Base-by-base conservation (phyloP, 371 early-diverging fungal genomes). In the Apophysomyces sp. region DNA sequence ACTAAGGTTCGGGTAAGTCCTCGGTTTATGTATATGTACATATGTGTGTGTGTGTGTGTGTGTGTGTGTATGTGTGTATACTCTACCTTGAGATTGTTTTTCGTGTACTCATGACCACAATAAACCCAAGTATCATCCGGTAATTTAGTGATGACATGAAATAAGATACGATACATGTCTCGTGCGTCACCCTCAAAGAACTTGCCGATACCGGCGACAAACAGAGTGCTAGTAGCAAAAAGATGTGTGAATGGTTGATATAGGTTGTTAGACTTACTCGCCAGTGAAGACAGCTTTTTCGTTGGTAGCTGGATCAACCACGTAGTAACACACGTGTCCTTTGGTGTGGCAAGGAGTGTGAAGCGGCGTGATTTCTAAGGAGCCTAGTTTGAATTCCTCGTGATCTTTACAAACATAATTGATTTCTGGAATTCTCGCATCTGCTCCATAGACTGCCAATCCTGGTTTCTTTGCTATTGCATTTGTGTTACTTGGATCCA, bases 131-230 rank as follows among this genome's bases (percentile, higher is more conserved):
- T 98, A 40, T 93, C 93, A 32, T 82, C 81, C 0, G 96, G 97
- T 55, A 98, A 73, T 30, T 76, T 76, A 0, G 84, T 91, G 30
- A 98, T 76, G 31, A 85, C 82, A 30, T 85, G 83, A 57, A 89
- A 83, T 57, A 97, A 80, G 30, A 90, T 88, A 39, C 82, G 75
- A 73, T 92, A 81, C 95, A 96, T 95, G 59, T 95, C 90, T 24
- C 86, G 80, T 1, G 94, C 88, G 28, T 89, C 91, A 26, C 97
- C 98, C 69, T 98, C 98, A 71, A 98, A 95, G 73, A 98, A 94
- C 31, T 92, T 85, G 2, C 98, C 98, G 59, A 97, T 93, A 7
- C 94, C 93, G 28, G 69, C 85, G 16, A 75, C 57, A 70, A 80
- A 78, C 2, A 77, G 54, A 13, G 82, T 81, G 55, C 63, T 67